phyloP scores from a whole-genome alignment of 83 land plant genomes.

The Diphasiastrum complanatum region DNA sequence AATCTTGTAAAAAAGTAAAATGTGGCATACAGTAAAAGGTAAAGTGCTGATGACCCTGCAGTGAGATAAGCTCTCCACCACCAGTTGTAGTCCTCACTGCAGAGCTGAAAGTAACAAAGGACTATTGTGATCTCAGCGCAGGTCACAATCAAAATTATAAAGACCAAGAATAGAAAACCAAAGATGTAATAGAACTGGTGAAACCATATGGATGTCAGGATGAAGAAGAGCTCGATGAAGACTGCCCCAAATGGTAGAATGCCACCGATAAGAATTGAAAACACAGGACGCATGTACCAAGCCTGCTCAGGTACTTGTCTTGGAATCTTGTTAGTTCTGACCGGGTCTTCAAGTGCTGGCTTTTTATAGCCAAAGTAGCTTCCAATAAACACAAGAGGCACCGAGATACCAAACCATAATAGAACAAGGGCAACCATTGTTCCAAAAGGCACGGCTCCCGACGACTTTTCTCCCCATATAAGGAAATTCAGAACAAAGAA shows the following conservation, averaged over 20 bases:
- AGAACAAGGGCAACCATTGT: constrained; percentile 9
- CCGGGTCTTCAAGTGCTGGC: constrained; percentile 7
- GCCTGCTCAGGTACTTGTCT: constrained; percentile 8
- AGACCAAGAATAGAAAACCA: constrained; percentile 16
- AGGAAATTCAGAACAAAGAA: constrained; percentile 5
- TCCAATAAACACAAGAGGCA: constrained; percentile 10
- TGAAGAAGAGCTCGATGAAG: too few relatives aligned
- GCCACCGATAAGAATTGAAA: constrained; percentile 10
- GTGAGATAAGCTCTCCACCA: constrained; percentile 16
- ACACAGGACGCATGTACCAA: constrained; percentile 8
- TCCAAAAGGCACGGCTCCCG: constrained; percentile 15
- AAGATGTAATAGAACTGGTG: constrained; percentile 20
- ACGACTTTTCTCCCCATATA: constrained; percentile 16
- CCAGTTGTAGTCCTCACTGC: constrained; percentile 19
- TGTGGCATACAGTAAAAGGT: neutral
- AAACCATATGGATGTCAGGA: too few relatives aligned
- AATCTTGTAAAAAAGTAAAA: neutral
- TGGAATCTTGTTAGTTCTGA: constrained; percentile 8
- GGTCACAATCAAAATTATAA: constrained; percentile 8
- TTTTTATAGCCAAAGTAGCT: constrained; percentile 14
- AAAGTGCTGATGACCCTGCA: neutral
- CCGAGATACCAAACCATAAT: constrained; percentile 18
- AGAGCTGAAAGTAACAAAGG: too few relatives aligned
- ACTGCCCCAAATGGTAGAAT: constrained; percentile 14
- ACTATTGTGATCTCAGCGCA: constrained; percentile 18